Percentiles rank a stretch among this genome's conserved stretches.
Conservation (phyloP, 2,329 filamentous ascomycete genomes). For the Alternaria sp. region DNA sequence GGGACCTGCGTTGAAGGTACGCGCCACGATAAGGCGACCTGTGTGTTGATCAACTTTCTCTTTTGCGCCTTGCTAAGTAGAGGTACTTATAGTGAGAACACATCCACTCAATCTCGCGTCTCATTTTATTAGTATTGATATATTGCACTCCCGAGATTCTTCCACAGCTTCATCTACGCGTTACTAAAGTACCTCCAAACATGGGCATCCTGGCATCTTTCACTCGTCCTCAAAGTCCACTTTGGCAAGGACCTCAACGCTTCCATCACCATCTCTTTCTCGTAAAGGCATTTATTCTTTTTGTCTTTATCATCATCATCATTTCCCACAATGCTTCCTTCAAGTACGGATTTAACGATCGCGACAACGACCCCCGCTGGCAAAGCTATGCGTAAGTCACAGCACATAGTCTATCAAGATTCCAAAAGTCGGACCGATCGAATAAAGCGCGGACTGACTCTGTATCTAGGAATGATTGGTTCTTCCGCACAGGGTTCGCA, state of each 20-base stretch:
- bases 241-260: constrained; percentile 16
- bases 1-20: background rate
- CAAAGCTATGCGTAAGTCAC: background rate
- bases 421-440: background rate
- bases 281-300: constrained; percentile 2
- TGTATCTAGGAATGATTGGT: background rate
- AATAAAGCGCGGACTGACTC: background rate
- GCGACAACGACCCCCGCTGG: background rate
- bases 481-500: background rate
- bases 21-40: background rate
- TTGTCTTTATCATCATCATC: background rate
- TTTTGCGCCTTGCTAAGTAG: background rate
- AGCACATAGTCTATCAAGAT: background rate
- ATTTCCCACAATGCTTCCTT: background rate
- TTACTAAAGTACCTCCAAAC: background rate
- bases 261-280: constrained; percentile 16
- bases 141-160: background rate
- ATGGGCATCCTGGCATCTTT: constrained; percentile 11
- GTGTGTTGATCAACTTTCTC: background rate
- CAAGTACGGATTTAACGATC: background rate
- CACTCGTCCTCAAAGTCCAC: constrained; percentile 3
- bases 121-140: background rate
- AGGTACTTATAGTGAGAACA: background rate
- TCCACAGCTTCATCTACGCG: background rate
- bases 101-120: background rate